Percentiles rank a stretch among this genome's conserved stretches.
Evolutionary conservation across 2,329 filamentous ascomycete species (phyloP).

Genomic region (Eutypa lata): DNA sequence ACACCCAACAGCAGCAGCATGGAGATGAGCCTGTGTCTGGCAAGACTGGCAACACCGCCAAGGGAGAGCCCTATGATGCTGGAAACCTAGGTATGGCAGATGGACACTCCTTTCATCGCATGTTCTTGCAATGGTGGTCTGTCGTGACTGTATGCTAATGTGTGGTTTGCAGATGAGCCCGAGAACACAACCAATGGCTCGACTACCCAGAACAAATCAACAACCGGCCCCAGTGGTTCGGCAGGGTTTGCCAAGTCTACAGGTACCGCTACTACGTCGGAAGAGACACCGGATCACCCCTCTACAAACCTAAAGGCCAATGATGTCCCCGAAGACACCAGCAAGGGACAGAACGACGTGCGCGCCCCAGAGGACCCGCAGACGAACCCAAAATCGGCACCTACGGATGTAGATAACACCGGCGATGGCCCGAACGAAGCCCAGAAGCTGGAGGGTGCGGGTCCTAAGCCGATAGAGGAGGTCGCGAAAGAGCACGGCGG

Average conservation of each 20-base stretch:
- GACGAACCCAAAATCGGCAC: conserved; percentile 31
- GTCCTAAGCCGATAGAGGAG: conserved; percentile 39
- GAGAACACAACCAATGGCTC: conserved; percentile 11
- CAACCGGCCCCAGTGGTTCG: neutral
- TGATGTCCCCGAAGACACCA: conserved; percentile 19
- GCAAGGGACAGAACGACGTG: conserved; percentile 36
- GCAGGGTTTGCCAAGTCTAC: conserved; percentile 21
- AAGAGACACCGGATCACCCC: conserved; percentile 24
- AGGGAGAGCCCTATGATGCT: conserved; percentile 72
- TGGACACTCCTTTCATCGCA: conserved; percentile 9
- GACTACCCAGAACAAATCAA: conserved; percentile 1
- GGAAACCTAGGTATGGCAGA: conserved; percentile 65
- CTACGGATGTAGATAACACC: conserved; percentile 34
- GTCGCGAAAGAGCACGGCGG: conserved; percentile 26
- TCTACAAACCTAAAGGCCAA: conserved; percentile 23
- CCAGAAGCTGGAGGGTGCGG: conserved; percentile 37
- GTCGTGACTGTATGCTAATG: neutral
- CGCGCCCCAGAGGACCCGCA: conserved; percentile 34
- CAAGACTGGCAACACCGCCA: conserved; percentile 61
- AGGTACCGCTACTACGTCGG: conserved; percentile 20
- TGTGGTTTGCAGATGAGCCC: conserved; percentile 1
- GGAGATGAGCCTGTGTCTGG: conserved; percentile 70
- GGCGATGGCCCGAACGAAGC: conserved; percentile 29
- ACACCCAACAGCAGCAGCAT: conserved; percentile 30
- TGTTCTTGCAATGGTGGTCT: neutral